Evolutionary conservation across 1,284 basidiomycete genomes (phyloP).

Genomic region (Tranzscheliella williamsii): DNA sequence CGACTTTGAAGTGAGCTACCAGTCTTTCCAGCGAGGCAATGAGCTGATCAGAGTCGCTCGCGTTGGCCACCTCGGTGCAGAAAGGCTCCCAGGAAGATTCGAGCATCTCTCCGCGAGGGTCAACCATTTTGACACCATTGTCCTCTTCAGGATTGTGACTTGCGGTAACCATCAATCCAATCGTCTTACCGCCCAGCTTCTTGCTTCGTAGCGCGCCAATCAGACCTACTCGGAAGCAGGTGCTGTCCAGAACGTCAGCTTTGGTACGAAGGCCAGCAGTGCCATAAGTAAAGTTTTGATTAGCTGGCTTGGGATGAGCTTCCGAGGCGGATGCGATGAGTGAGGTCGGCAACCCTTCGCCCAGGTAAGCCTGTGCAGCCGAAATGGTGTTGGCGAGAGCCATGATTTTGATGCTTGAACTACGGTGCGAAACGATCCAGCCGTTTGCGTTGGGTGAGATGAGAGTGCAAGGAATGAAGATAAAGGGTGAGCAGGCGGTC

Average conservation of each 20-base stretch:
- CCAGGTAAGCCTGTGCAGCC: conserved; percentile 34
- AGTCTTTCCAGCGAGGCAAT: conserved; percentile 71
- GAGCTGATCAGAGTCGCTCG: conserved; percentile 73
- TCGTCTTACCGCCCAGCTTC: conserved; percentile 81
- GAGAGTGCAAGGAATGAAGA: no score
- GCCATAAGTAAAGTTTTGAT: conserved; percentile 76
- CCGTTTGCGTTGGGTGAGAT: no score
- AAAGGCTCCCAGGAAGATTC: conserved; percentile 88
- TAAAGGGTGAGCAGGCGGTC: no score
- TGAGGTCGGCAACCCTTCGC: conserved; percentile 30
- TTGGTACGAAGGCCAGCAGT: conserved; percentile 92
- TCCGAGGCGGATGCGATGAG: conserved; percentile 44
- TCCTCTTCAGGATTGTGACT: conserved; percentile 97
- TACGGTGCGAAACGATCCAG: no score
- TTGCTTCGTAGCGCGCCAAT: conserved; percentile 89
- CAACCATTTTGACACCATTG: conserved; percentile 97
- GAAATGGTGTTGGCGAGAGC: conserved; percentile 38
- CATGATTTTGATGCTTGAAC: conserved; percentile 22
- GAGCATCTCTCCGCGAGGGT: conserved; percentile 99
- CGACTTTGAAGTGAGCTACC: conserved; percentile 73
- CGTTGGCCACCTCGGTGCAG: conserved; percentile 88
- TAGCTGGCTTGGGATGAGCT: conserved; percentile 63
- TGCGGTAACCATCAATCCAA: conserved; percentile 98
- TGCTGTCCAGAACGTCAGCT: conserved; percentile 83
- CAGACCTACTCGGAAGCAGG: conserved; percentile 88